Conservation (phyloP, 495 filamentous ascomycete genomes). For the Lasiosphaeria hispida region DNA sequence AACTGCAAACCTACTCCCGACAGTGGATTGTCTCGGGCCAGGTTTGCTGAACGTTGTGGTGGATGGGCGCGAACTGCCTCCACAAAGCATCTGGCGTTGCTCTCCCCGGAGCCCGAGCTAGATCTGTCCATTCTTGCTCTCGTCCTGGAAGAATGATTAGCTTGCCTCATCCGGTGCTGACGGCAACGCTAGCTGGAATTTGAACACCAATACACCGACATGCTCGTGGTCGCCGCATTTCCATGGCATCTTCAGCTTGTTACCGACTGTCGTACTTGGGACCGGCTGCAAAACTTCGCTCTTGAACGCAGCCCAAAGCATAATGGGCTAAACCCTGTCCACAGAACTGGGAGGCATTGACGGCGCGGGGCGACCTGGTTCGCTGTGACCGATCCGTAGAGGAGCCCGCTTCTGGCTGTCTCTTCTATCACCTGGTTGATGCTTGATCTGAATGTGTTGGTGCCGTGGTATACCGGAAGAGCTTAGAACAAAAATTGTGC, state of each 20-base stretch:
- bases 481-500: background rate
- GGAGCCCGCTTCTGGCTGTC: background rate
- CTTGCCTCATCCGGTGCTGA: background rate
- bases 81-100: background rate
- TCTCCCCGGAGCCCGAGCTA: background rate
- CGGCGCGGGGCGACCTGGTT: background rate
- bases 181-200: background rate
- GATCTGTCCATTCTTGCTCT: background rate
- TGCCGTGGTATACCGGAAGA: slow-evolving; percentile 3
- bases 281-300: background rate
- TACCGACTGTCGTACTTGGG: background rate
- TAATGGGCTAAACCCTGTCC: slow-evolving; percentile 5
- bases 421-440: background rate
- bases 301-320: slow-evolving; percentile 4
- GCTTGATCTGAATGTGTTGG: background rate
- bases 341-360: background rate
- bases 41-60: background rate
- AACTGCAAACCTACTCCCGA: background rate
- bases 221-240: background rate
- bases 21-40: slow-evolving; percentile 1
- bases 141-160: background rate
- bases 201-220: background rate
- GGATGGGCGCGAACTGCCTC: background rate
- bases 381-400: background rate
- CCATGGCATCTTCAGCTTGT: background rate